phyloP scores from a whole-genome alignment of 495 filamentous ascomycete species.

The Neurospora cerealis region DNA sequence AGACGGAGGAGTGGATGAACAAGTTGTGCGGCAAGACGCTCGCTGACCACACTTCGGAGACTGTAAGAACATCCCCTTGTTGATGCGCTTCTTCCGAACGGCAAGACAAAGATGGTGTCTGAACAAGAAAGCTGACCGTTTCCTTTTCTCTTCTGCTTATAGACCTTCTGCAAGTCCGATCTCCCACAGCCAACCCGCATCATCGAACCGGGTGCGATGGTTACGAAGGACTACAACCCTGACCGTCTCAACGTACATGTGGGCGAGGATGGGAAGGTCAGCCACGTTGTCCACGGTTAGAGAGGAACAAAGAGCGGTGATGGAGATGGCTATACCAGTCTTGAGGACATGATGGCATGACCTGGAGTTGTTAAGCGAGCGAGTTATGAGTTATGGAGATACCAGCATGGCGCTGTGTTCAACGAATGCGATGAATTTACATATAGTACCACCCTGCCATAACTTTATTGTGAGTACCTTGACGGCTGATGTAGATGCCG shows the following conservation, averaged over 20 bases:
- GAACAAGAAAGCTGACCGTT: slow-evolving; percentile 2
- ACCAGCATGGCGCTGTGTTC: not conserved
- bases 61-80: slow-evolving; percentile 19
- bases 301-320: slow-evolving; percentile 1
- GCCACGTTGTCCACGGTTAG: slow-evolving; percentile 52
- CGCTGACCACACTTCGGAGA: slow-evolving; percentile 31
- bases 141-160: not conserved
- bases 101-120: not conserved
- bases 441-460: not conserved
- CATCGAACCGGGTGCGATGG: slow-evolving; percentile 51
- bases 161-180: slow-evolving; percentile 70
- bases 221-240: slow-evolving; percentile 51
- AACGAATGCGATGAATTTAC: not conserved
- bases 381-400: not conserved
- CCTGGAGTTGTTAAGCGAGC: not conserved
- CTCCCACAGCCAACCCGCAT: slow-evolving; percentile 60
- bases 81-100: not conserved
- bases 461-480: not conserved
- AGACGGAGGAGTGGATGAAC: slow-evolving; percentile 56
- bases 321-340: not conserved
- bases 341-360: not conserved
- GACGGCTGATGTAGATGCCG: not conserved
- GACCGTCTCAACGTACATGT: slow-evolving; percentile 63
- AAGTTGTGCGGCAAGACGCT: slow-evolving; percentile 71
- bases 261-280: slow-evolving; percentile 62